Evolutionary conservation across 139 green algal species (phyloP), one percentile per base, ranked within the genome.

Genomic region (Mychonastes homosphaera): DNA sequence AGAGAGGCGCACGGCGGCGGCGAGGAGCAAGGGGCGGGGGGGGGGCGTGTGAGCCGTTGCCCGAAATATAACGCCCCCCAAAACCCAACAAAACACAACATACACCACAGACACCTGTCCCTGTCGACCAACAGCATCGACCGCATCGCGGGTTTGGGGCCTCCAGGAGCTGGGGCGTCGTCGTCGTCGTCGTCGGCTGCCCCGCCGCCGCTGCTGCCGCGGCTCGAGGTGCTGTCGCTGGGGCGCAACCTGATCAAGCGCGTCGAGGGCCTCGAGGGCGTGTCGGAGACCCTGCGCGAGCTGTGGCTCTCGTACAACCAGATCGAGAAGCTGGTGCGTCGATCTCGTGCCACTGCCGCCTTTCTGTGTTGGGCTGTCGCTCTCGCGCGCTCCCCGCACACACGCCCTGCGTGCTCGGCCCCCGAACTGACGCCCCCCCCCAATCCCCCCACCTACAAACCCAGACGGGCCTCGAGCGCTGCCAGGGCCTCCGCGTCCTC

Each of bases 71-170:
- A n/a, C 36, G 36, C 13, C 36, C 10, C 36, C 12, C 36, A 44
- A 44, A 13, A 13, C 10, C 13, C 36, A 13, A n/a, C 36, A 44
- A 44, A 10, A n/a, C 10, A n/a, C 36, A 44, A n/a, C 12, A 13
- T 44, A 13, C 36, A 13, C 12, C 39, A n/a, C 71, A 91, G 84
- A 60, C 81, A 92, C 51, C 65, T 97, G 4, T 70, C 87, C 0
- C 78, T 97, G 3, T 96, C 88, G 13, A 95, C 87, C 19, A 97
- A 97, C 76, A 90, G 80, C 79, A 92, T 97, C 43, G 90, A 95
- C 58, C 91, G 92, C 58, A 94, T 97, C 19, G 79, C 67, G 52
- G 81, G 65, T 45, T 62, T 95, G 58, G 69, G 85, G 82, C 13
- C 74, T 94, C 72, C 76, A 90, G 18, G 81, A 72, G 24, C 72